These are phyloP conservation scores for Lecanicillium sp. DNA, from an alignment of 2,329 filamentous ascomycete species.

Conservation along the genomic window DNA sequence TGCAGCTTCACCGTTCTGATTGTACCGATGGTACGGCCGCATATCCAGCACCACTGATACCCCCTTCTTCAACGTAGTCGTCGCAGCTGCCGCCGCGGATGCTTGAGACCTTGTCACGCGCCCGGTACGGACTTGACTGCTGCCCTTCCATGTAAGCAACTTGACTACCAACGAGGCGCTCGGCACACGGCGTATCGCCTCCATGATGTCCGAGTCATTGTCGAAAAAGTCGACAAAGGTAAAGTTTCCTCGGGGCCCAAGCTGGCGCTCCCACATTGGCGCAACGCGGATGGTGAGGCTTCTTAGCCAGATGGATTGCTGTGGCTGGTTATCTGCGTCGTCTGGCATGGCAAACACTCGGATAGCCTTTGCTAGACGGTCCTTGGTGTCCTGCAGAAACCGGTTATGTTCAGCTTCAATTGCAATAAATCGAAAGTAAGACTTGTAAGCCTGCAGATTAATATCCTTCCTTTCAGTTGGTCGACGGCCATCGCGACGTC, in stretches of 20 bases:
- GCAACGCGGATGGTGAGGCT: constrained; percentile 34
- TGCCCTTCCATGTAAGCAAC: constrained; percentile 17
- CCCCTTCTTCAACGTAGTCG: not conserved
- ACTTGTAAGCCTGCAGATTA: constrained; percentile 25
- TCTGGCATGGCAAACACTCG: constrained; percentile 21
- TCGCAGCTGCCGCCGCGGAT: constrained; percentile 6
- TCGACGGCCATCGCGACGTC: not conserved
- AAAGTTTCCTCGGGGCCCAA: constrained; percentile 12
- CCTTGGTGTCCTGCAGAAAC: constrained; percentile 14
- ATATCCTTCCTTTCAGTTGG: constrained; percentile 15
- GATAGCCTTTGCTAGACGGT: constrained; percentile 27
- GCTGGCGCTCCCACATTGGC: constrained; percentile 14
- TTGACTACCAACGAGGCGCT: constrained; percentile 27
- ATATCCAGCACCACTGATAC: constrained; percentile 11
- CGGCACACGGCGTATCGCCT: constrained; percentile 22
- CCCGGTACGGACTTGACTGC: not conserved
- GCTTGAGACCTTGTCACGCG: not conserved
- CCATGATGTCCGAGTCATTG: constrained; percentile 17
- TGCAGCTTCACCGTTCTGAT: not conserved
- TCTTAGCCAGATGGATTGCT: constrained; percentile 21
- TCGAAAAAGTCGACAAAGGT: constrained; percentile 30
- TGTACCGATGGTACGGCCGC: constrained; percentile 1
- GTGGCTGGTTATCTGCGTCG: constrained; percentile 3
- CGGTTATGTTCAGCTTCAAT: constrained; percentile 36
- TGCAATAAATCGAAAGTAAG: constrained; percentile 30